Evolutionary conservation across 192 early-diverging fungal genomes (phyloP), one percentile per base, ranked within the genome.

Genomic region (Umbelopsis sp.): DNA sequence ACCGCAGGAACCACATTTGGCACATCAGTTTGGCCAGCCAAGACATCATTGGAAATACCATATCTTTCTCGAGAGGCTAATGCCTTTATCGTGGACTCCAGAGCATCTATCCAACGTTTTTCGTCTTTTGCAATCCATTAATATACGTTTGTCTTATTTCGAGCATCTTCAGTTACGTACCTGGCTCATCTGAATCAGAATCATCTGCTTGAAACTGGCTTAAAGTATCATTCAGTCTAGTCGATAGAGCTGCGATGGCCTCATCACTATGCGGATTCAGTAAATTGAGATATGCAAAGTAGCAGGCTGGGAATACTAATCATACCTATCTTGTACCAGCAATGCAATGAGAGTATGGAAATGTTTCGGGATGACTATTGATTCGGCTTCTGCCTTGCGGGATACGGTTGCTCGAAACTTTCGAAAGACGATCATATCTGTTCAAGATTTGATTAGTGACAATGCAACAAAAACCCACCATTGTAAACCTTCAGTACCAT

Each of bases 131-230:
- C 22, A 20, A 0, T 61, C n/a, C 66, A 18, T 10, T 61, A 12
- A 33, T 22, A 25, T 4, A 27, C 15, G 7, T 12, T 20, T 13
- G 23, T 30, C 46, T 21, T 13, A 16, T 8, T 21, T 51, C 22
- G 48, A 1, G 27, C 50, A 27, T 16, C 9, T 20, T 12, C 3
- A 13, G 18, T 4, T 21, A 5, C 11, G 5, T 37, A 61, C 55
- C 55, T 61, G 55, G 55, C 21, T 61, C 55, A 35, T 61, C 55
- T 3, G 30, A 37, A 23, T 66, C 61, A 6, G 11, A 64, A 37
- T 78, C 76, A 15, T 64, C 48, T 73, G 71, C 27, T 20, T 50
- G 44, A 68, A 72, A 78, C 13, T 71, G 76, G 5, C 71, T 70
- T 16, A 78, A 23, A 16, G 73, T 11, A 45, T 66, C 61, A 61